Conservation (phyloP, 768 basidiomycete genomes). For the Collybiopsis luxurians region DNA sequence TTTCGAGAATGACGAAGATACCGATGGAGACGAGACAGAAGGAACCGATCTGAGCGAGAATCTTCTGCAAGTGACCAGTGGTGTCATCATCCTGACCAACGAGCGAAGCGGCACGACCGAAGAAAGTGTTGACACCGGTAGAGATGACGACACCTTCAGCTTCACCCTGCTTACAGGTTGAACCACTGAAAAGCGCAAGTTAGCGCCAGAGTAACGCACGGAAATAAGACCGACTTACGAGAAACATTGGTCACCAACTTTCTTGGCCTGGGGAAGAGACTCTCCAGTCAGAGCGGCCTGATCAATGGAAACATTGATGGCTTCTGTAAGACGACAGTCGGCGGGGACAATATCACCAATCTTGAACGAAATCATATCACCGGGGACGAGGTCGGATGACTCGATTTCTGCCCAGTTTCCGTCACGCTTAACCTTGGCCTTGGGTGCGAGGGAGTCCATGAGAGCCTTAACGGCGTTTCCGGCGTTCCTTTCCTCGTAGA, state of each 20-base stretch:
- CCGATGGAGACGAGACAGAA: conserved; percentile 98
- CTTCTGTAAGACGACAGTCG: conserved; percentile 94
- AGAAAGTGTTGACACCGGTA: conserved; percentile 97
- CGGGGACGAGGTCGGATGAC: conserved; percentile 85
- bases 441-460: conserved; percentile 98
- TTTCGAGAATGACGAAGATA: conserved; percentile 93
- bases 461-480: conserved; percentile 99
- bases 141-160: conserved; percentile 99
- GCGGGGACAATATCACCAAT: conserved; percentile 99
- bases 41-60: conserved; percentile 95
- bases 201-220: no score
- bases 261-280: conserved; percentile 91
- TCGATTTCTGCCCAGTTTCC: conserved; percentile 90
- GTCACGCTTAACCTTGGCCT: conserved; percentile 89
- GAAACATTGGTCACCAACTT: conserved; percentile 94
- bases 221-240: no score
- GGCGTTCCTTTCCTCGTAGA: conserved; percentile 96
- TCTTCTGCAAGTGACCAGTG: conserved; percentile 97
- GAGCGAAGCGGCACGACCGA: conserved; percentile 96
- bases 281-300: conserved; percentile 98
- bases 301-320: conserved; percentile 97
- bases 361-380: conserved; percentile 97
- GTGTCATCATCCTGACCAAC: conserved; percentile 98
- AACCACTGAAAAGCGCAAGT: conserved; percentile 62
- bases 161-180: conserved; percentile 98